Evolutionary conservation across 176 grass and related monocot genomes (phyloP).

Genomic region (Canna indica): DNA sequence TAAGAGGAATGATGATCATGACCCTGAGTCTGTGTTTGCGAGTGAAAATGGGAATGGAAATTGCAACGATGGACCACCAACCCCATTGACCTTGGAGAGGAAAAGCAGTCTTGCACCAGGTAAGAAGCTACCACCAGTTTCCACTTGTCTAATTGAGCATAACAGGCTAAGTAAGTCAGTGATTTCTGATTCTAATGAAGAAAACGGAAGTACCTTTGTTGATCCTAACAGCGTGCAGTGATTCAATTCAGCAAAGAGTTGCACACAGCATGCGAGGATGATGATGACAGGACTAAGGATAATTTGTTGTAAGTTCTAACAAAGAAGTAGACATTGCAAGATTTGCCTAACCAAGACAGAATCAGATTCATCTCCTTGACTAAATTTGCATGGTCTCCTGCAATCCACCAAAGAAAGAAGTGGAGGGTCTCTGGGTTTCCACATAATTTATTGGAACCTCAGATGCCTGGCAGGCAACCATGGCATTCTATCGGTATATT

Average conservation of each 20-base stretch:
- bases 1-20: background rate
- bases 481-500: constrained; percentile 21
- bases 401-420: constrained; percentile 27
- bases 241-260: background rate
- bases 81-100: background rate
- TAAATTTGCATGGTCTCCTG: constrained; percentile 27
- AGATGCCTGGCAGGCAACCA: constrained; percentile 53
- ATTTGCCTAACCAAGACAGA: constrained; percentile 29
- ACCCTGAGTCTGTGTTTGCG: background rate
- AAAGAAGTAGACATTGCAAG: constrained; percentile 24
- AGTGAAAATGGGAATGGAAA: background rate
- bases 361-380: constrained; percentile 35
- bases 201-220: background rate
- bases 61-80: background rate
- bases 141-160: background rate
- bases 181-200: background rate
- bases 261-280: background rate
- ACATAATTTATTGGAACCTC: constrained; percentile 67
- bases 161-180: background rate
- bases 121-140: background rate
- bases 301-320: constrained; percentile 24
- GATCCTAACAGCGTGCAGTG: background rate
- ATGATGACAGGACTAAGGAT: background rate
- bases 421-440: constrained; percentile 77
- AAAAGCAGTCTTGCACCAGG: background rate